Conservation (phyloP, 139 green algal species). For the Micromonas commoda region DNA sequence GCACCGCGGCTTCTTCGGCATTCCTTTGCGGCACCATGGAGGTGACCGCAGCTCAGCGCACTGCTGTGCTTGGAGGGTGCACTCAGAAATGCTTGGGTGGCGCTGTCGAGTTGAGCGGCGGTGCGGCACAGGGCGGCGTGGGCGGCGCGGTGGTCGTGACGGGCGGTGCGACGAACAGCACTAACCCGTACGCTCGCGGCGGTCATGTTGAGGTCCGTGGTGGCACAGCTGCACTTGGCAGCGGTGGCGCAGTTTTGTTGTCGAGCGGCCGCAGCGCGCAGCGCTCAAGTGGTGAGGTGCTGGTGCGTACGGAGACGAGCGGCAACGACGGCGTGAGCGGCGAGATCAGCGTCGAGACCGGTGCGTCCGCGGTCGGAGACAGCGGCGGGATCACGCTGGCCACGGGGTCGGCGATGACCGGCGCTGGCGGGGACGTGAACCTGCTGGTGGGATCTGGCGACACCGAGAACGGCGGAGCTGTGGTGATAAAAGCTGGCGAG, state of each 20-base stretch:
- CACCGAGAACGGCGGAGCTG: background rate
- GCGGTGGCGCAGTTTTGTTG: background rate
- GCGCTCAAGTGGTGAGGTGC: conserved; percentile 8
- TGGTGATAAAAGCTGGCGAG: conserved; percentile 4
- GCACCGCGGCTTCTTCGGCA: too few relatives aligned
- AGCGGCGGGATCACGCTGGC: background rate
- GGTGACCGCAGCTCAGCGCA: background rate
- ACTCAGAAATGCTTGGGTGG: conserved; percentile 9
- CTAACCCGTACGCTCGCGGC: background rate
- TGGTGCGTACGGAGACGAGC: background rate
- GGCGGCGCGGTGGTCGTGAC: background rate
- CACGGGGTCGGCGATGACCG: background rate
- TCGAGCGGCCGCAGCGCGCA: background rate
- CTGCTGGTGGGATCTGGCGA: conserved; percentile 15
- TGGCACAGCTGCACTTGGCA: background rate
- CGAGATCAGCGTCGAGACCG: conserved; percentile 8
- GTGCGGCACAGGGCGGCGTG: background rate
- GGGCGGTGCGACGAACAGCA: background rate
- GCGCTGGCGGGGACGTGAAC: background rate
- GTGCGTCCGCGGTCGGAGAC: background rate
- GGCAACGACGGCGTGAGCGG: background rate
- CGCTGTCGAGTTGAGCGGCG: conserved; percentile 2
- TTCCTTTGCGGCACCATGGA: background rate
- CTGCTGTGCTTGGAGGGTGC: background rate
- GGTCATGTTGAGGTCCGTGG: conserved; percentile 8